Evolutionary conservation across 148 eudicot species (phyloP), one percentile per base, ranked within the genome.

Genomic region (Pharnaceum exiguum): DNA sequence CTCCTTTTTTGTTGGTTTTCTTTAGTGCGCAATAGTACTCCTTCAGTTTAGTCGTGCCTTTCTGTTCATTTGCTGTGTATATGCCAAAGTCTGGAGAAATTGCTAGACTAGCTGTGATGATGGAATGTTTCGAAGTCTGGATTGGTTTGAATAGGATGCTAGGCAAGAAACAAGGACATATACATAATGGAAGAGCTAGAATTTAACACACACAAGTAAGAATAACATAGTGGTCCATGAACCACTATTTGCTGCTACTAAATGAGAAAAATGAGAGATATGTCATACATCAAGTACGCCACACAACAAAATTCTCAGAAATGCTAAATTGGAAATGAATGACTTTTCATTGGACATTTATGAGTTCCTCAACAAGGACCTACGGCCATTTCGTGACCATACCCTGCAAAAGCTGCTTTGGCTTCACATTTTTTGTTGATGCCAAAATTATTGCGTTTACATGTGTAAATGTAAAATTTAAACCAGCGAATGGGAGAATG

Each of bases 111-210:
- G 50, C n/a, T 29, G 49, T 39, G 50, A 43, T 52, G 51, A 51
- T 52, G 51, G 24, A 22, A 19, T 50, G 23, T n/a, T 17, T 63
- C 30, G 43, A 60, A 36, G 46, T 22, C 48, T 47, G 55, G 46
- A 38, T 27, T 38, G 66, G 46, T 50, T 18, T 61, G 68, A 40
- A 52, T 31, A 47, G 65, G 35, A 60, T 60, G 33, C 29, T 43
- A 42, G 29, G 58, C 44, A 43, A 42, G 43, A 63, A 42, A 51
- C 28, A 42, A 42, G 21, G 39, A 53, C 58, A 53, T 42, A n/a
- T 39, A 17, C 57, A 53, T 43, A 62, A 51, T 46, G 63, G 63
- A 22, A 32, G n/a, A n/a, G 13, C 52, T 27, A 57, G 31, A 23
- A 24, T 22, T 11, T 55, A 52, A 29, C 16, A 28, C 26, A 46